Evolutionary conservation across 371 early-diverging fungal genomes (phyloP).

Genomic region (Mortierella sp.): DNA sequence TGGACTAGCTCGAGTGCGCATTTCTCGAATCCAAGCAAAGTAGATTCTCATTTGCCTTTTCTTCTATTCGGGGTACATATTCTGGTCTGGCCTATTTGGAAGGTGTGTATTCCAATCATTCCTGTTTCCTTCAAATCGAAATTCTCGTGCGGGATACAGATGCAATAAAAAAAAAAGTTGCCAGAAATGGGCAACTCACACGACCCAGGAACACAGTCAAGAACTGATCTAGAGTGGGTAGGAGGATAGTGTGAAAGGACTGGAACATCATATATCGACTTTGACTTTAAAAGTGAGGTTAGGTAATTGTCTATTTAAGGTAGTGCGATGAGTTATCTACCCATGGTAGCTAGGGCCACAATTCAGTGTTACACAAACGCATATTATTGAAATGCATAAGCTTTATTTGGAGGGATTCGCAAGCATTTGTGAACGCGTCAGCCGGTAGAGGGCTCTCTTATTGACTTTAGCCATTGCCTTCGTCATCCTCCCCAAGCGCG

Average conservation of each 20-base stretch:
- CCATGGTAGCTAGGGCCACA: background rate
- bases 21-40: background rate
- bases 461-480: background rate
- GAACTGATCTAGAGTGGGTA: too few relatives aligned
- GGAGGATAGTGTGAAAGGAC: background rate
- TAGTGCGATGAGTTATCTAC: background rate
- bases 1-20: too few relatives aligned
- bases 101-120: background rate
- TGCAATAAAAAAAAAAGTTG: too few relatives aligned
- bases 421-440: background rate
- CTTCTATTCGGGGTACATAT: conserved; percentile 4
- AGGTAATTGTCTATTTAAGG: too few relatives aligned
- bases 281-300: too few relatives aligned
- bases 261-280: background rate
- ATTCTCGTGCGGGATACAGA: background rate
- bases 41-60: conserved; percentile 22
- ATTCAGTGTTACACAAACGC: background rate
- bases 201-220: background rate
- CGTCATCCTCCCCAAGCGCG: background rate
- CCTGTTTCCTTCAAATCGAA: background rate
- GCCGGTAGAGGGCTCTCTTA: background rate
- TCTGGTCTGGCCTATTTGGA: conserved; percentile 10
- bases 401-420: background rate
- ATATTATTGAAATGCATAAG: background rate
- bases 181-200: background rate